phyloP scores from a whole-genome alignment of 2,329 filamentous ascomycete genomes.

The Aspergillus intermedius region DNA sequence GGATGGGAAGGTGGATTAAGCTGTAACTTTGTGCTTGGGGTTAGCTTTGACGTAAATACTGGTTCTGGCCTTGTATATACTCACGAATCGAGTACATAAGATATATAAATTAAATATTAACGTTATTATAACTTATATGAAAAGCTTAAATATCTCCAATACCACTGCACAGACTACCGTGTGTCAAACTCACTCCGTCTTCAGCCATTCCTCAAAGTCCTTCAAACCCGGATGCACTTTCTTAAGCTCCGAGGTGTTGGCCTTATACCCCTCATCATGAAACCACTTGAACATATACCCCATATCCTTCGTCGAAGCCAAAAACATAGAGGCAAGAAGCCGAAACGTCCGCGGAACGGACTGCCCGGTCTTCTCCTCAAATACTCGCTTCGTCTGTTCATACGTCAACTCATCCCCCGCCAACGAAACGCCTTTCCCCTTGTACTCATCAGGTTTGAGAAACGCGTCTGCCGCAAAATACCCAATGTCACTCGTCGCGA shows the following conservation, averaged over 20 bases:
- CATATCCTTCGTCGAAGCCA: conserved; percentile 40
- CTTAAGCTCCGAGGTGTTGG: conserved; percentile 39
- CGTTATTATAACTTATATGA: too few species aligned
- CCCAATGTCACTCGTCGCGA: conserved; percentile 47
- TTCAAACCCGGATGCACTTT: conserved; percentile 41
- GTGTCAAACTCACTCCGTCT: conserved; percentile 38
- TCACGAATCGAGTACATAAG: too few species aligned
- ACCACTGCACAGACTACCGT: not conserved
- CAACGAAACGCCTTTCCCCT: conserved; percentile 41
- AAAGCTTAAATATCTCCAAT: too few species aligned
- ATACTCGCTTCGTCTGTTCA: conserved; percentile 39
- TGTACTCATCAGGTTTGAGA: conserved; percentile 39
- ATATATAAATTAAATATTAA: too few species aligned
- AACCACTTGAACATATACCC: conserved; percentile 50
- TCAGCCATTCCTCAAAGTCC: conserved; percentile 45
- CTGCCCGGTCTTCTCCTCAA: conserved; percentile 42
- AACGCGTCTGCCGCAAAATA: conserved; percentile 47
- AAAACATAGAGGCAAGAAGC: conserved; percentile 34
- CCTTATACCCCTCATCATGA: conserved; percentile 40
- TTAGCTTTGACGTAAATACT: too few species aligned
- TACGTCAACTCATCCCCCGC: conserved; percentile 50
- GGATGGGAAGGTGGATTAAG: conserved; percentile 63
- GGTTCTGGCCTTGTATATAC: too few species aligned
- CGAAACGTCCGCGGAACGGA: conserved; percentile 38
- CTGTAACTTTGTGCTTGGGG: conserved; percentile 2